Evolutionary conservation across 2,329 filamentous ascomycete genomes (phyloP), one percentile per base, ranked within the genome.

Genomic region (Elsinoe australis): DNA sequence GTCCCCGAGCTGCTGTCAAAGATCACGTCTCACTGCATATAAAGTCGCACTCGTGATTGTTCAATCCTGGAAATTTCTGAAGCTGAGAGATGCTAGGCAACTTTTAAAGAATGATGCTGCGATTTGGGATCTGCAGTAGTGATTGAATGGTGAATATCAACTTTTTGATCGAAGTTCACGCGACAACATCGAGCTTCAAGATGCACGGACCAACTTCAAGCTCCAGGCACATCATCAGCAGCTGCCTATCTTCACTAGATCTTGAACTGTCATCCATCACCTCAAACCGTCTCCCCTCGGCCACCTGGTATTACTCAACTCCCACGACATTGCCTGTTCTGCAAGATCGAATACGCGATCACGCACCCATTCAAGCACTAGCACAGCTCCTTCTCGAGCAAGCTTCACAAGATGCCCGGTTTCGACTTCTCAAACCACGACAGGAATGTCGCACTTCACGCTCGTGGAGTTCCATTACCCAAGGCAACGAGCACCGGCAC

Each of bases 381-480:
- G n/a, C n/a, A n/a, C n/a, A n/a, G n/a, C n/a, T n/a, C n/a, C n/a
- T n/a, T n/a, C n/a, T n/a, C n/a, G 26, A 29, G 26, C 26, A 29
- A 29, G 26, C 12, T 17, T 44, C 14, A 34, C 53, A 60, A 36
- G 61, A 98, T 98, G 92, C 83, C 86, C 61, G 89, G 89, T 73
- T 95, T 95, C 78, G 89, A 96, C 74, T 98, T 98, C 78, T 94
- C 88, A 69, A 98, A 98, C 78, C 92, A 96, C 80, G 95, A 95
- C 79, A 87, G 92, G 75, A 98, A 98, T 80, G 81, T 85, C 67
- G 90, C 90, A 56, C 81, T 98, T 59, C 90, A 96, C 68, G 87
- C 90, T 61, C 82, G 84, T 70, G 94, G 94, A 59, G 84, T 96
- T 46, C 92, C 92, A 53, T 76, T 96, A 52, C 92, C 94, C 61